Conservation (phyloP, 768 basidiomycete genomes). For the Podaxis rugospora region DNA sequence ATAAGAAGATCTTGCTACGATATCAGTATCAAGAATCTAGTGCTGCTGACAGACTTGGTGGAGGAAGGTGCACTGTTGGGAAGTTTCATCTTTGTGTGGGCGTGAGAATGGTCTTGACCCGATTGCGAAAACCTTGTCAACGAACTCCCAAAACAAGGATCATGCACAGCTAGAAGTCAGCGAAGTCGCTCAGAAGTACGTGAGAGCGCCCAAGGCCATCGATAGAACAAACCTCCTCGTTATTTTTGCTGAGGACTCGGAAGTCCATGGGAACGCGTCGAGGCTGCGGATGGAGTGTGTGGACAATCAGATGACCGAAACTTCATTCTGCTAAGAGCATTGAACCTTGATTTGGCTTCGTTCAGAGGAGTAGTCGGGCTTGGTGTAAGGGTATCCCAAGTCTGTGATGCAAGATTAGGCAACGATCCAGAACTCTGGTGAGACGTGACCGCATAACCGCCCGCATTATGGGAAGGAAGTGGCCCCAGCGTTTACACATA, state of each 20-base stretch:
- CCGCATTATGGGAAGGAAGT: not conserved
- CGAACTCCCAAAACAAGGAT: not conserved
- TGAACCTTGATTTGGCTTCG: not conserved
- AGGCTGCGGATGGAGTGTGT: slow-evolving; percentile 6
- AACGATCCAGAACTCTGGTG: not conserved
- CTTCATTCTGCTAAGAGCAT: not conserved
- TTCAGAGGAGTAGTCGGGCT: not conserved
- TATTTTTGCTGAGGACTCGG: not conserved
- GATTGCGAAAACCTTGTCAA: not conserved
- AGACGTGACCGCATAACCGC: not conserved
- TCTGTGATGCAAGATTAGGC: not conserved
- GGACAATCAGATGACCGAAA: slow-evolving; percentile 3
- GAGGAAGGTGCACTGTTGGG: not conserved
- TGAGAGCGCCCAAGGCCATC: slow-evolving; percentile 5
- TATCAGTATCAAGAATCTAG: not conserved
- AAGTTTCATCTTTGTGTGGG: slow-evolving; percentile 9
- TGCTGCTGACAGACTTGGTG: not conserved
- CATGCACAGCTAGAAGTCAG: not conserved
- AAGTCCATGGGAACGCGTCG: slow-evolving; percentile 6
- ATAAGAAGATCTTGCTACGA: not conserved
- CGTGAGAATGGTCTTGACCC: slow-evolving; percentile 3
- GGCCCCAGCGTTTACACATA: not conserved
- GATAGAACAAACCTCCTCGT: slow-evolving; percentile 4
- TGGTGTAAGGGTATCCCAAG: not conserved
- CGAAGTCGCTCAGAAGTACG: not conserved